These are phyloP conservation scores for Suhomyces sp. DNA, from an alignment of 805 yeast species.

Conservation along the genomic window DNA sequence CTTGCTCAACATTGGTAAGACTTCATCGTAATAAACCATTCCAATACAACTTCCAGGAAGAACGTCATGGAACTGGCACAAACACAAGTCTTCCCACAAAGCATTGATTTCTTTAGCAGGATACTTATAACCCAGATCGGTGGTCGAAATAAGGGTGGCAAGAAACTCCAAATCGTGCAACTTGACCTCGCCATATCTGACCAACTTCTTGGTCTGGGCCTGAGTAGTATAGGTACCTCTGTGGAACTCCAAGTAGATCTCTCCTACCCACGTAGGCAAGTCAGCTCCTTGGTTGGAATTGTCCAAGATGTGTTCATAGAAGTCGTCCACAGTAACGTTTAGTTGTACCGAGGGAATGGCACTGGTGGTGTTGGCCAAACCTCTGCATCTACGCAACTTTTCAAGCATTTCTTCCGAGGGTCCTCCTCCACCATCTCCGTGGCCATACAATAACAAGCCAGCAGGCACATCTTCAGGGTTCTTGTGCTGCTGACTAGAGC, in stretches of 20 bases:
- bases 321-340: slow-evolving; percentile 77
- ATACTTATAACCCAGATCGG: slow-evolving; percentile 54
- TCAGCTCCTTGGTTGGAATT: slow-evolving; percentile 61
- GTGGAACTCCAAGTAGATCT: slow-evolving; percentile 89
- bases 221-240: slow-evolving; percentile 97
- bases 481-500: slow-evolving; percentile 79
- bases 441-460: slow-evolving; percentile 80
- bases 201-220: slow-evolving; percentile 76
- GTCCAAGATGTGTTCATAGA: slow-evolving; percentile 62
- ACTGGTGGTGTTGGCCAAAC: slow-evolving; percentile 77
- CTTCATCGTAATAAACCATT: slow-evolving; percentile 81
- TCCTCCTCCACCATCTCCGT: slow-evolving; percentile 99
- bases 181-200: slow-evolving; percentile 71
- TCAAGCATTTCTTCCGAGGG: slow-evolving; percentile 93
- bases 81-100: slow-evolving; percentile 83
- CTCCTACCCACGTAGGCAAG: slow-evolving; percentile 90
- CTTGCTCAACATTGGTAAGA: slow-evolving; percentile 67
- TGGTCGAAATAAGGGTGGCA: slow-evolving; percentile 71
- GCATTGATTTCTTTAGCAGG: slow-evolving; percentile 66
- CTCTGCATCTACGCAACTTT: slow-evolving; percentile 87
- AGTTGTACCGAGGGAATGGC: slow-evolving; percentile 76
- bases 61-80: slow-evolving; percentile 97
- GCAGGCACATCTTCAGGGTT: slow-evolving; percentile 77
- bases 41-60: slow-evolving; percentile 95
- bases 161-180: slow-evolving; percentile 83